Evolutionary conservation across 2,329 filamentous ascomycete genomes (phyloP).

Genomic region (Venturia asperata): DNA sequence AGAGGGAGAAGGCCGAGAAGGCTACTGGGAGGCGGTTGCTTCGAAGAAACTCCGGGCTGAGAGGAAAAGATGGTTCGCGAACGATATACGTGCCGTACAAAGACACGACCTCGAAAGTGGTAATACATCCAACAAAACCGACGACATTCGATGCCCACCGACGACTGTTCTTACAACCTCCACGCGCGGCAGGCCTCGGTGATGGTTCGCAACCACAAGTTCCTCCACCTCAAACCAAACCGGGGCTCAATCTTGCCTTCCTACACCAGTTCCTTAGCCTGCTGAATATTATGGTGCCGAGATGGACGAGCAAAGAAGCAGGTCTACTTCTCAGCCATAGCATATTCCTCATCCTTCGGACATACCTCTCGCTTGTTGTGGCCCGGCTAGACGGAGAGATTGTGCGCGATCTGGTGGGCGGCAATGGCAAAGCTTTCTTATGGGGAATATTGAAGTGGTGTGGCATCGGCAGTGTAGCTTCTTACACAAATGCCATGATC

Average conservation of each 20-base stretch:
- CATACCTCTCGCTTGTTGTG: slow-evolving; percentile 88
- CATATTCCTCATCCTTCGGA: slow-evolving; percentile 81
- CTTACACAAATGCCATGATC: slow-evolving; percentile 98
- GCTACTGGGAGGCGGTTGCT: slow-evolving; percentile 77
- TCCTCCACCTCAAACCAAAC: slow-evolving; percentile 83
- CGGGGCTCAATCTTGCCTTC: slow-evolving; percentile 90
- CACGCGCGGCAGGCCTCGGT: slow-evolving; percentile 68
- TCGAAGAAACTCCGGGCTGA: slow-evolving; percentile 83
- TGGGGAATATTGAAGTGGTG: slow-evolving; percentile 94
- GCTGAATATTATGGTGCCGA: slow-evolving; percentile 94
- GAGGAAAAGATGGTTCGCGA: slow-evolving; percentile 88
- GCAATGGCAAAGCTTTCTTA: slow-evolving; percentile 80
- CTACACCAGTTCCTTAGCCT: slow-evolving; percentile 93
- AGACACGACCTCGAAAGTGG: slow-evolving; percentile 79
- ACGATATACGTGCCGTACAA: slow-evolving; percentile 95
- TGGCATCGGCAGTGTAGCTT: slow-evolving; percentile 83
- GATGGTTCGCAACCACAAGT: slow-evolving; percentile 59
- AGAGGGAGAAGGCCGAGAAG: slow-evolving; percentile 63
- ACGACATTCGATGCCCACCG: slow-evolving; percentile 96
- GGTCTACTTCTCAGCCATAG: slow-evolving; percentile 83
- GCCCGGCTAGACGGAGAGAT: slow-evolving; percentile 92
- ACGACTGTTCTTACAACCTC: slow-evolving; percentile 84
- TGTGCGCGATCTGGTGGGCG: slow-evolving; percentile 90
- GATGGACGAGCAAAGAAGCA: slow-evolving; percentile 93
- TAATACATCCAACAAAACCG: slow-evolving; percentile 81